Percentiles rank a stretch among this genome's conserved stretches.
These are phyloP conservation scores for Fusarium sp. DNA, from an alignment of 2,329 filamentous ascomycete species.

Conservation along the genomic window DNA sequence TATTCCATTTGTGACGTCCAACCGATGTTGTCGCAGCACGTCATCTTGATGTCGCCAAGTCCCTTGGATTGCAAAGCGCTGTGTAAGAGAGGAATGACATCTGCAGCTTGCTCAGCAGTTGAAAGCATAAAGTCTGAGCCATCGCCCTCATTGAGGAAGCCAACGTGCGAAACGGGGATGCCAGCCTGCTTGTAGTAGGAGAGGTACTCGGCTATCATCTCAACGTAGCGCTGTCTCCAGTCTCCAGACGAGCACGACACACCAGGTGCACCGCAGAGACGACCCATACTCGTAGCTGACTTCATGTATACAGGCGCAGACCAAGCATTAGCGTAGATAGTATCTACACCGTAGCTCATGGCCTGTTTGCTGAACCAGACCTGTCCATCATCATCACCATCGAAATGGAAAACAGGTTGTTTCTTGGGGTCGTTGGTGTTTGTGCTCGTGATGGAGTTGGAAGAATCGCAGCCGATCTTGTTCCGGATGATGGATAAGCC, in stretches of 20 bases:
- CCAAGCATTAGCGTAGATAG: neutral
- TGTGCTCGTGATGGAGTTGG: neutral
- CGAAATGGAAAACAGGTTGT: neutral
- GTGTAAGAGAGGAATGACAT: neutral
- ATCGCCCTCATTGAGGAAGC: neutral
- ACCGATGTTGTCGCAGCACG: neutral
- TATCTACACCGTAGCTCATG: rapidly evolving
- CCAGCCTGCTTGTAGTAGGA: neutral
- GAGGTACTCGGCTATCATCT: neutral
- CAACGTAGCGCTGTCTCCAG: neutral
- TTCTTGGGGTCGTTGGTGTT: neutral
- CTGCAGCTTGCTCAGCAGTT: neutral
- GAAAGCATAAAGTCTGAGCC: neutral
- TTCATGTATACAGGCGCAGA: neutral
- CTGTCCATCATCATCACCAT: neutral
- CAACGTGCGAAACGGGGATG: neutral
- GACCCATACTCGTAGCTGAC: neutral
- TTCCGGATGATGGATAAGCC: neutral
- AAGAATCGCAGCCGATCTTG: neutral
- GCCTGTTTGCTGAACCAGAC: neutral
- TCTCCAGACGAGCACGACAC: neutral
- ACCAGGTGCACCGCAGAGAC: neutral
- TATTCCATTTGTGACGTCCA: neutral
- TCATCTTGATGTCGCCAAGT: neutral
- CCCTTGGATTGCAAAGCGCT: neutral